These are phyloP conservation scores for Rubroshorea leprosula DNA, from an alignment of 345 rosid genomes.

Conservation along the genomic window DNA sequence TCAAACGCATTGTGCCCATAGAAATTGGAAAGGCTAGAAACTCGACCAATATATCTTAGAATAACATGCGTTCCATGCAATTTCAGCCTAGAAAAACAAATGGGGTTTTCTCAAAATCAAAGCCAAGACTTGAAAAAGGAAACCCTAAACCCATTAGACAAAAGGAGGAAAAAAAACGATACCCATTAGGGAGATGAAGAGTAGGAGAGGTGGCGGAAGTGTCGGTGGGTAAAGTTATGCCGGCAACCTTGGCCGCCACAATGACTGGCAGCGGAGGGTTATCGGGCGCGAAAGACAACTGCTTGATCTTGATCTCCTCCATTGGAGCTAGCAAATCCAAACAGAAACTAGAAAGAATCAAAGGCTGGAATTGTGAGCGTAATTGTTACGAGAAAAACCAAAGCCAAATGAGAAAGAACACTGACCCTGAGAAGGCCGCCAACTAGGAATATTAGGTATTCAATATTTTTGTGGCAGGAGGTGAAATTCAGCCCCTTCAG, in stretches of 20 bases:
- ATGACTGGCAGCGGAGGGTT: constrained; percentile 61
- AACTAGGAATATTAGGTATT: too few species aligned
- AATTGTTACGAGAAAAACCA: too few species aligned
- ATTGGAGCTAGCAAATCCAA: too few species aligned
- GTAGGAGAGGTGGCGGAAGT: constrained; percentile 33
- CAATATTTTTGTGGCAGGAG: too few species aligned
- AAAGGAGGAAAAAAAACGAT: too few species aligned
- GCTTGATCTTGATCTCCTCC: too few species aligned
- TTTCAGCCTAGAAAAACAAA: constrained; percentile 33
- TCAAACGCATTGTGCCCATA: constrained; percentile 45
- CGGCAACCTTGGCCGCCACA: constrained; percentile 48
- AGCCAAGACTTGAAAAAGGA: neutral
- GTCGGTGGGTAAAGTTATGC: constrained; percentile 26
- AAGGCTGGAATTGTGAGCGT: too few species aligned
- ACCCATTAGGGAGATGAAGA: constrained; percentile 63
- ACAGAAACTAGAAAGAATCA: too few species aligned
- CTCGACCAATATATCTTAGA: constrained; percentile 60
- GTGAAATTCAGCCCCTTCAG: too few species aligned
- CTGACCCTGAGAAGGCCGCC: too few species aligned
- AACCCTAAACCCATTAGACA: neutral
- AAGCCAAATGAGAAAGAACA: too few species aligned
- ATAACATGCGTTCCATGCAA: constrained; percentile 50
- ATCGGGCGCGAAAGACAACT: constrained; percentile 48
- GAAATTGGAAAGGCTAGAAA: constrained; percentile 34
- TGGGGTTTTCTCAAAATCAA: neutral